A percentile compares a stretch with the other conserved stretches of the same genome.
These are phyloP conservation scores for Rostrohypoxylon terebratum DNA, from an alignment of 495 filamentous ascomycete genomes.

Conservation along the genomic window DNA sequence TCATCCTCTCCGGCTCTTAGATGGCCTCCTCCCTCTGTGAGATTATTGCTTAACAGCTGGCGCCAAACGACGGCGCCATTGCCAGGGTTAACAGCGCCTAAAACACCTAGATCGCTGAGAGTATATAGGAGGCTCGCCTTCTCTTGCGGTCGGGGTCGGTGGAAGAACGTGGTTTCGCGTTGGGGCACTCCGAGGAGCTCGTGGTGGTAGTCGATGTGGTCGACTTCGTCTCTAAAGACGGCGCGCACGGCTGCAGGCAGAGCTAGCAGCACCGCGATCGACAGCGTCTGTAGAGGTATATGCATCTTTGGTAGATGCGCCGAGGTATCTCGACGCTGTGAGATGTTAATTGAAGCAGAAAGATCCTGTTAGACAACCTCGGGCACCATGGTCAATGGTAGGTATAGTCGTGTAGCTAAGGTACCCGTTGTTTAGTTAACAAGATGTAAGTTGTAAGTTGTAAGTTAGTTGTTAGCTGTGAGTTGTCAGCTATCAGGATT, in stretches of 20 bases:
- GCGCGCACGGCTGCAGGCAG: conserved; percentile 64
- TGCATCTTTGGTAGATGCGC: conserved; percentile 41
- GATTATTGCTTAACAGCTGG: conserved; percentile 66
- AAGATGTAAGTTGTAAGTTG: background rate
- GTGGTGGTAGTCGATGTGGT: conserved; percentile 92
- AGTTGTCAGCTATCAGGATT: conserved; percentile 14
- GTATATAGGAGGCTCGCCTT: conserved; percentile 94
- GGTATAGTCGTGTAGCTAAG: background rate
- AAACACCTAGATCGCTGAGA: conserved; percentile 78
- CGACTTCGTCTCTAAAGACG: conserved; percentile 91
- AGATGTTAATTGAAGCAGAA: conserved; percentile 18
- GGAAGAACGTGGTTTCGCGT: conserved; percentile 90
- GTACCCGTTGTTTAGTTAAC: background rate
- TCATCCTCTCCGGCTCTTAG: conserved; percentile 79
- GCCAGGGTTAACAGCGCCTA: conserved; percentile 90
- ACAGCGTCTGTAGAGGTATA: conserved; percentile 41
- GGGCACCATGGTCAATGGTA: conserved; percentile 13
- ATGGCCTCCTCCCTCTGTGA: conserved; percentile 61
- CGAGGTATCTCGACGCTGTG: conserved; percentile 27
- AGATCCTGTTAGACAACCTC: conserved; percentile 19
- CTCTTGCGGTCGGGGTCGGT: conserved; percentile 80
- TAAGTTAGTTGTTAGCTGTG: background rate
- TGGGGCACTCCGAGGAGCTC: conserved; percentile 86
- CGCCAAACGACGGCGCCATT: conserved; percentile 89
- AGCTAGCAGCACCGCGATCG: conserved; percentile 51